Evolutionary conservation across 352 stramenopile species (phyloP).

Genomic region (Pseudoperonospora humuli): DNA sequence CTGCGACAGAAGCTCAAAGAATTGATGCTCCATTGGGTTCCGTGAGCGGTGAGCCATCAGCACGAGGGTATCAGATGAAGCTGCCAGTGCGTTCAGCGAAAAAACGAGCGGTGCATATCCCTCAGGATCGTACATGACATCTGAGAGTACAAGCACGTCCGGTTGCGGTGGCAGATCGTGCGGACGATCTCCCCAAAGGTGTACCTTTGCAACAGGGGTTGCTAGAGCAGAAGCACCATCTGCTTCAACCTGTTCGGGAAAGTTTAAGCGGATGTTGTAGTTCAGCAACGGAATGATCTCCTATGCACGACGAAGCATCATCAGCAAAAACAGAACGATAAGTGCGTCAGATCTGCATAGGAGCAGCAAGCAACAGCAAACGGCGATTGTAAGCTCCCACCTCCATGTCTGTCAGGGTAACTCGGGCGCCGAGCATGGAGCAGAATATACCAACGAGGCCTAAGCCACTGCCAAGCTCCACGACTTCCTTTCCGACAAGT

Average conservation of each 20-base stretch:
- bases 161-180: slow-evolving; percentile 29
- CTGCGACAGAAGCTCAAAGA: slow-evolving; percentile 53
- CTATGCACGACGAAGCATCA: slow-evolving; percentile 12
- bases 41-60: slow-evolving; percentile 73
- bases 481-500: slow-evolving; percentile 34
- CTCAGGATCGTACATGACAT: slow-evolving; percentile 77
- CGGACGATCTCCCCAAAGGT: slow-evolving; percentile 50
- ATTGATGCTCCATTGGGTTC: slow-evolving; percentile 76
- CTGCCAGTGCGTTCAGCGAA: slow-evolving; percentile 41
- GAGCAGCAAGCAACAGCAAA: slow-evolving; percentile 7
- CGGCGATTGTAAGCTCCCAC: slow-evolving; percentile 17
- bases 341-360: slow-evolving; percentile 4
- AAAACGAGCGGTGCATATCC: slow-evolving; percentile 58
- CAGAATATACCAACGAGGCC: slow-evolving; percentile 74
- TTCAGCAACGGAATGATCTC: slow-evolving; percentile 65
- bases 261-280: slow-evolving; percentile 77
- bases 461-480: slow-evolving; percentile 69
- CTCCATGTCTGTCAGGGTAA: slow-evolving; percentile 70
- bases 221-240: slow-evolving; percentile 1
- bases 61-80: slow-evolving; percentile 30
- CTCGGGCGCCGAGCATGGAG: slow-evolving; percentile 43
- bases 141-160: slow-evolving; percentile 67
- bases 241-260: slow-evolving; percentile 4
- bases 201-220: slow-evolving; percentile 23
- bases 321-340: slow-evolving; percentile 12